Base-by-base conservation (phyloP, 768 basidiomycete species). In the Porpolomopsis calyptriformis region DNA sequence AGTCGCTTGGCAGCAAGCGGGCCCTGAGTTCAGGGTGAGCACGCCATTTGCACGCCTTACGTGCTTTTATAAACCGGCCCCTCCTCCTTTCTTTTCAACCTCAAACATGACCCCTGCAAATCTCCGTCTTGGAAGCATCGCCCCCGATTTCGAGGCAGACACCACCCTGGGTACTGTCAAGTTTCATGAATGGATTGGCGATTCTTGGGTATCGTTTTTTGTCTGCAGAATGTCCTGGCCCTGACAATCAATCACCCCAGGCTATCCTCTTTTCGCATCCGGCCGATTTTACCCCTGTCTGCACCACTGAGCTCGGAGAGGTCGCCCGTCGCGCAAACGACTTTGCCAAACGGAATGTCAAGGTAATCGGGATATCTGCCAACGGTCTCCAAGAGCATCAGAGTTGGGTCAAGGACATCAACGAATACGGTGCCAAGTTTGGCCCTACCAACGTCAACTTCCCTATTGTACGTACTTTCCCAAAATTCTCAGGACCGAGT, bases 281-380 rank as follows among this genome's bases (percentile, higher is more conserved):
- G 1, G 92, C 85, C 36, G 85, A 90, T 60, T 90, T 90, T 60
- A 87, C 85, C n/a, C 85, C 86, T 40, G 83, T 93, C 43, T 92
- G 88, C 76, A 93, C 96, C 40, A 99, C 96, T 45, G 96, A 98
- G 70, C 83, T 98, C 29, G 92, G 89, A 42, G 94, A 96, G 62
- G 92, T 96, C 36, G 85, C 96, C 41, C 82, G 89, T 52, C 85
- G 88, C 49, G 74, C 78, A 10, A 69, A 70, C 12, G 93, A 97
- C 64, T 99, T 97, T 61, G 72, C 68, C 41, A 79, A 82, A 59
- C 84, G 96, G 50, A 78, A 80, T 53, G 91, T 97, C 58, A 97
- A 98, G 69, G 74, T 94, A 51, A 90, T 93, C 52, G 91, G 91
- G 33, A 78, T 98, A 49, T 90, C 87, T 35, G 92, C 93, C 60